A percentile compares a stretch with the other conserved stretches of the same genome.
Evolutionary conservation across 202 grass and related monocot genomes (phyloP).

Genomic region (Alloteropsis angusta): DNA sequence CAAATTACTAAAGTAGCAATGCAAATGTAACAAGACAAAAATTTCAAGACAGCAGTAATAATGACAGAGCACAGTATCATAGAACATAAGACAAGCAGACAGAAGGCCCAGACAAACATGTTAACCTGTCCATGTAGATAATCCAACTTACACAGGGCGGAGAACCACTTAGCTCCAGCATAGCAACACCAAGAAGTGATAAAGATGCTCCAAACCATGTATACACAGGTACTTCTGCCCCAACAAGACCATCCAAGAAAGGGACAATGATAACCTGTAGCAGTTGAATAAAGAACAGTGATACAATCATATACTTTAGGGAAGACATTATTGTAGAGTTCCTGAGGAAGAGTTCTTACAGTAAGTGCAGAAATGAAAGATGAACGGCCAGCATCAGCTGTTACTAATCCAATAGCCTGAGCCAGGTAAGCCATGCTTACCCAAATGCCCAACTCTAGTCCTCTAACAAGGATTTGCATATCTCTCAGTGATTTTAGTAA

Average conservation of each 20-base stretch:
- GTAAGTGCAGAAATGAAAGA: constrained; percentile 93
- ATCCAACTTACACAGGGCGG: constrained; percentile 74
- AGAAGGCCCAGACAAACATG: constrained; percentile 9
- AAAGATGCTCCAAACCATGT: constrained; percentile 76
- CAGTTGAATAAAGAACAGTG: constrained; percentile 21
- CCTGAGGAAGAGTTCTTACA: constrained; percentile 43
- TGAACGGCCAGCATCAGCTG: constrained; percentile 71
- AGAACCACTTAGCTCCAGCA: constrained; percentile 77
- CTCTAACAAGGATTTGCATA: constrained; percentile 38
- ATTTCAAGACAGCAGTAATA: not conserved
- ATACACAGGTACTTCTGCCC: constrained; percentile 46
- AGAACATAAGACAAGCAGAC: not conserved
- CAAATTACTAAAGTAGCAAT: not conserved
- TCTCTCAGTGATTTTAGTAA: constrained; percentile 47
- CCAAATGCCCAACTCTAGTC: constrained; percentile 86
- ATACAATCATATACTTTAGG: not conserved
- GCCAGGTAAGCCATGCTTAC: constrained; percentile 70
- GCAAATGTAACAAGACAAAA: not conserved
- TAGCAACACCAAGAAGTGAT: constrained; percentile 62
- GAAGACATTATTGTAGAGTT: not conserved
- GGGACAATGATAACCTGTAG: constrained; percentile 80
- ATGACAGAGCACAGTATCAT: constrained; percentile 2
- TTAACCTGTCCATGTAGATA: constrained; percentile 18
- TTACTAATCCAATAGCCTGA: constrained; percentile 81
- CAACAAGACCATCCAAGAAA: constrained; percentile 72